Conservation (phyloP, 108 stramenopile genomes). For the Nitzschia palea region DNA sequence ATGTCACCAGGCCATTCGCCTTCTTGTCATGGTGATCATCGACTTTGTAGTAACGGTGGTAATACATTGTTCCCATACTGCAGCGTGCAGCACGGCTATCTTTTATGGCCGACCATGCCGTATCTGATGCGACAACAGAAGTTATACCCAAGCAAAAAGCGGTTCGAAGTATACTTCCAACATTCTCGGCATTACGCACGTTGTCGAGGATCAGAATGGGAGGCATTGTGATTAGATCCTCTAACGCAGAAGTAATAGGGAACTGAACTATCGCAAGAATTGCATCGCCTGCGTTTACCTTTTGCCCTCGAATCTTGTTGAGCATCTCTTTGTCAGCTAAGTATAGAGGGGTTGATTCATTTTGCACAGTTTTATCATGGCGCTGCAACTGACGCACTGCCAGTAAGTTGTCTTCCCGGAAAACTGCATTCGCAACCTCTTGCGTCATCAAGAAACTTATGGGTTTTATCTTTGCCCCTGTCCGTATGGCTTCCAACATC, state of each 20-base stretch:
- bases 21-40: too few relatives aligned
- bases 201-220: conserved; percentile 22
- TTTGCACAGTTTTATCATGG: not conserved
- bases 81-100: conserved; percentile 34
- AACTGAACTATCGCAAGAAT: conserved; percentile 29
- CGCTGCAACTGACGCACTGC: too few relatives aligned
- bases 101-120: conserved; percentile 21
- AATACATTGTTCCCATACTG: conserved; percentile 33
- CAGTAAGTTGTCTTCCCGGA: too few relatives aligned
- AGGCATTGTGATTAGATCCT: conserved; percentile 11
- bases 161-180: conserved; percentile 29
- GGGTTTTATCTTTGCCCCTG: conserved; percentile 22
- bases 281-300: conserved; percentile 27
- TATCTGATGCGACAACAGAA: conserved; percentile 15
- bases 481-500: conserved; percentile 22
- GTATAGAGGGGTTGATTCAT: conserved; percentile 8
- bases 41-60: conserved; percentile 17
- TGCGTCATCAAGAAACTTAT: conserved; percentile 20
- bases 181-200: conserved; percentile 33
- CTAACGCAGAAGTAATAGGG: conserved; percentile 13
- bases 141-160: conserved; percentile 32
- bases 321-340: conserved; percentile 13
- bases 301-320: conserved; percentile 26
- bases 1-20: not conserved
- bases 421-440: conserved; percentile 1